Conservation (phyloP, 1,139 yeast genomes). For the Insectozyma bohioensis region DNA sequence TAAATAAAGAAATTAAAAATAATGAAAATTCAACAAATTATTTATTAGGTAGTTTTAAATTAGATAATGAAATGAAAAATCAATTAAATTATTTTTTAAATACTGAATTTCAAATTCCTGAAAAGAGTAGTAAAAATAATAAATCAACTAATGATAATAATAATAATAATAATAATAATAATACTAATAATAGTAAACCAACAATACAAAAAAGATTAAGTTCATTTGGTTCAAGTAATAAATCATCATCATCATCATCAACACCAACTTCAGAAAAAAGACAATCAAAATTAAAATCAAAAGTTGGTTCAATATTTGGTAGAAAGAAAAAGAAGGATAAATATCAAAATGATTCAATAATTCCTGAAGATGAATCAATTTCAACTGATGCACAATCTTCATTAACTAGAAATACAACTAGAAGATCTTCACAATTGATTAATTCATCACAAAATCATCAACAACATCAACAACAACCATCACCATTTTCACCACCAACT, state of each 20-base stretch:
- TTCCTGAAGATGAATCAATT: slow-evolving; percentile 37
- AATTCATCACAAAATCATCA: slow-evolving; percentile 1
- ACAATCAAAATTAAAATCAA: slow-evolving; percentile 59
- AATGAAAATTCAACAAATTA: slow-evolving; percentile 70
- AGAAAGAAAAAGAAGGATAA: slow-evolving; percentile 49
- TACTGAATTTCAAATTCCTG: slow-evolving; percentile 23
- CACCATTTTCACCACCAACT: background rate
- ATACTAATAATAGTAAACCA: too few relatives aligned
- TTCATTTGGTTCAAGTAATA: slow-evolving; percentile 8
- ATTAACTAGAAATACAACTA: slow-evolving; percentile 12
- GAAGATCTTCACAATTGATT: slow-evolving; percentile 11
- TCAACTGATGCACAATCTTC: slow-evolving; percentile 22
- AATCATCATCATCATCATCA: slow-evolving; percentile 1
- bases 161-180: too few relatives aligned
- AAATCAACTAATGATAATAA: too few relatives aligned
- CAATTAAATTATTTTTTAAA: slow-evolving; percentile 37
- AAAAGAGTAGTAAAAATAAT: slow-evolving; percentile 1
- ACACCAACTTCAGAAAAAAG: slow-evolving; percentile 18
- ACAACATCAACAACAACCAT: slow-evolving; percentile 2
- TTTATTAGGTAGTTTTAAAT: slow-evolving; percentile 48
- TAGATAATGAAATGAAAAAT: slow-evolving; percentile 38
- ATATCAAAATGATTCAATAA: slow-evolving; percentile 21
- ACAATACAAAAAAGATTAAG: slow-evolving; percentile 8
- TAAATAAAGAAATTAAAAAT: slow-evolving; percentile 44
- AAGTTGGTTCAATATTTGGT: slow-evolving; percentile 82